Base-by-base conservation (phyloP, 805 yeast genomes). In the Hanseniaspora meyeri region DNA sequence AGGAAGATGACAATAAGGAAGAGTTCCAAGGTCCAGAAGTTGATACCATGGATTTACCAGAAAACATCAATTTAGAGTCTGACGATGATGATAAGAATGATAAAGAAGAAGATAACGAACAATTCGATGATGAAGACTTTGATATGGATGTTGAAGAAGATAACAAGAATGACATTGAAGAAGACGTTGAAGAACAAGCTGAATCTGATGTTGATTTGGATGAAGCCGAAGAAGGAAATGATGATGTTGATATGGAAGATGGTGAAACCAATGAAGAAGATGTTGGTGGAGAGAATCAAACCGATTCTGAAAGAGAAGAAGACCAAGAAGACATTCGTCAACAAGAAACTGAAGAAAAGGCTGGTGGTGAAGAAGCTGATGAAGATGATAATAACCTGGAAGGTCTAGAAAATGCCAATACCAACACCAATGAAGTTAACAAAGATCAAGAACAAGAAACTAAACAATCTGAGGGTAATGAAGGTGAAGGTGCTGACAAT, bases 21-120 rank as follows among this genome's bases (percentile, higher is more conserved):
- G 95, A 87, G 47, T 79, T 79, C 17, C 72, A 81, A 58, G 87
- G 83, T 48, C 91, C 90, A 19, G 95, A 93, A 66, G 74, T 81
- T 6, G 97, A 93, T 59, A 82, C 90, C 3, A 72, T 91, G 61
- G 96, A 93, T 24, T 73, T 91, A 32, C 97, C 97, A 0, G 97
- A 93, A 16, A 96, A 90, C 63, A 79, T 91, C 75, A 82, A 91
- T 62, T 72, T 91, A 34, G 97, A 91, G 64, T 82, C 82, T n/a
- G 95, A 79, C 27, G 83, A 77, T 5, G 90, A 82, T 11, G 79
- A 73, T 1, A 77, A 70, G 1, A 76, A 69, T 6, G 76, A 74
- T n/a, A 76, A 72, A 1, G 77, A 72, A 7, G 76, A 72, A 9
- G 70, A 68, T 31, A 27, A 49, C 12, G 40, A 34, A 4, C 66